Percentiles rank a stretch among this genome's conserved stretches.
phyloP scores from a whole-genome alignment of 2,329 filamentous ascomycete genomes.

The Xylariaceae sp. region DNA sequence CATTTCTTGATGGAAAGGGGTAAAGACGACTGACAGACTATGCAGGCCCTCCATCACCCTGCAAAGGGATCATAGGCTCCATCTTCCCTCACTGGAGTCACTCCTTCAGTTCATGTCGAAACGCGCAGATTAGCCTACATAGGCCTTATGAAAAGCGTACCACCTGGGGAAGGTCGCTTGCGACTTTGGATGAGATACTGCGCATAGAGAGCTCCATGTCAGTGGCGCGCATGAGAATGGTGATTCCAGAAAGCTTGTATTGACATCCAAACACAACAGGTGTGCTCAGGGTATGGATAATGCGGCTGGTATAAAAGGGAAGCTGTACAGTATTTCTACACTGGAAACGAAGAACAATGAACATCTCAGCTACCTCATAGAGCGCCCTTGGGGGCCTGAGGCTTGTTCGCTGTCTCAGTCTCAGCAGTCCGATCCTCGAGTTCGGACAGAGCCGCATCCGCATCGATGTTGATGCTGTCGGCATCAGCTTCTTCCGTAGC shows the following conservation, averaged over 20 bases:
- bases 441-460: constrained; percentile 9
- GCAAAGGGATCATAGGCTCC: background rate
- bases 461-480: constrained; percentile 9
- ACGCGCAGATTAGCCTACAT: background rate
- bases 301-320: constrained; percentile 16
- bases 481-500: constrained; percentile 16
- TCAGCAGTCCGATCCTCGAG: background rate
- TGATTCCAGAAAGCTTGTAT: background rate
- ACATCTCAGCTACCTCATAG: background rate
- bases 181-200: too few species aligned
- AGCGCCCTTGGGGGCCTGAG: background rate
- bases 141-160: too few species aligned
- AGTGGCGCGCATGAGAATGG: too few species aligned
- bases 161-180: too few species aligned
- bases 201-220: too few species aligned
- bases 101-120: background rate
- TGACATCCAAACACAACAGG: background rate
- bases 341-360: constrained; percentile 10
- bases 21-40: background rate
- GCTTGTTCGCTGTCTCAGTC: background rate
- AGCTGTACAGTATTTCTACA: constrained; percentile 29
- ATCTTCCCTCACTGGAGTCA: background rate
- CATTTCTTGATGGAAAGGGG: background rate
- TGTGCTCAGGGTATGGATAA: background rate
- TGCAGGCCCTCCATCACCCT: background rate